Evolutionary conservation across 768 basidiomycete genomes (phyloP).

Genomic region (Mycena haematopus): DNA sequence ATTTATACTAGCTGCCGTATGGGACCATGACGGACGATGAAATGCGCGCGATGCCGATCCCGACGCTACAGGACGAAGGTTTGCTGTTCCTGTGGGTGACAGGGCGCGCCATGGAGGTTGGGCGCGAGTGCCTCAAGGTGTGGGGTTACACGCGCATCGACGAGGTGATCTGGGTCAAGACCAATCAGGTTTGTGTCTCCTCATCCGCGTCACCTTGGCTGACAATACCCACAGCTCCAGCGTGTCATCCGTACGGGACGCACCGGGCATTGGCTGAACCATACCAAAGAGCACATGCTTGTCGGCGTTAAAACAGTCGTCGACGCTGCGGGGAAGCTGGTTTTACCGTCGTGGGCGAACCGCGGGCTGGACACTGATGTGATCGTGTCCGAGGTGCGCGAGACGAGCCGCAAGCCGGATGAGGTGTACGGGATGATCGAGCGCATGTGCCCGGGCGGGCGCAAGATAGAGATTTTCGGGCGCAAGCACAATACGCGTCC

Average conservation of each 20-base stretch:
- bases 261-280: slow-evolving; percentile 98
- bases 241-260: slow-evolving; percentile 95
- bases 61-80: slow-evolving; percentile 92
- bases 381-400: slow-evolving; percentile 94
- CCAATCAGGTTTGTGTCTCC: slow-evolving; percentile 71
- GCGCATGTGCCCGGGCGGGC: slow-evolving; percentile 86
- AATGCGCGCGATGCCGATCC: slow-evolving; percentile 96
- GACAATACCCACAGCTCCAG: slow-evolving; percentile 65
- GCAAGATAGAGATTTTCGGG: slow-evolving; percentile 95
- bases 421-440: slow-evolving; percentile 97
- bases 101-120: slow-evolving; percentile 98
- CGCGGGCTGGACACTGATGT: slow-evolving; percentile 94
- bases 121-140: slow-evolving; percentile 88
- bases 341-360: slow-evolving; percentile 84
- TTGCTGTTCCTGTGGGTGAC: slow-evolving; percentile 98
- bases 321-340: slow-evolving; percentile 65
- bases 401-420: slow-evolving; percentile 97
- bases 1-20: slow-evolving; percentile 76
- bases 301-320: slow-evolving; percentile 90
- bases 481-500: slow-evolving; percentile 92
- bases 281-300: slow-evolving; percentile 97
- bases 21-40: slow-evolving; percentile 99
- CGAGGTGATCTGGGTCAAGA: slow-evolving; percentile 99
- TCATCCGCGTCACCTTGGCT: background rate
- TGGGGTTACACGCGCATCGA: slow-evolving; percentile 99